phyloP scores from a whole-genome alignment of 2,329 filamentous ascomycete genomes.

The Penicillium brasilianum region DNA sequence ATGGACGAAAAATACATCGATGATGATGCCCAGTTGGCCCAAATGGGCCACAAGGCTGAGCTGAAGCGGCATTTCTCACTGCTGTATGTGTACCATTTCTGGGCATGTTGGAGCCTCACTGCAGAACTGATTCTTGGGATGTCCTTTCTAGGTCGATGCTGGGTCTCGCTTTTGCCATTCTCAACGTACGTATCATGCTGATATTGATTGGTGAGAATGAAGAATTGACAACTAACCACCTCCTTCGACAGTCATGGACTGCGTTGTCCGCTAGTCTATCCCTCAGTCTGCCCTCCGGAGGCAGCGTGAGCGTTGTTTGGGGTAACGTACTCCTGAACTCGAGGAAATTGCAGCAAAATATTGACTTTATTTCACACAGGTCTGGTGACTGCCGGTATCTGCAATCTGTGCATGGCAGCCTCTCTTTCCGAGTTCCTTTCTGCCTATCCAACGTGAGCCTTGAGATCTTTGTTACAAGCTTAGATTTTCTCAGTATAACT shows the following conservation, averaged over 20 bases:
- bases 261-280: constrained; percentile 63
- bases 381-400: constrained; percentile 65
- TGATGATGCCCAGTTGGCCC: constrained; percentile 58
- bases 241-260: constrained; percentile 58
- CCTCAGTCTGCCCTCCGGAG: constrained; percentile 71
- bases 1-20: constrained; percentile 32
- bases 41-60: constrained; percentile 63
- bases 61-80: constrained; percentile 63
- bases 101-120: neutral
- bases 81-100: constrained; percentile 40
- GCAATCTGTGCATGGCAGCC: constrained; percentile 71
- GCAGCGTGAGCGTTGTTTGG: constrained; percentile 74
- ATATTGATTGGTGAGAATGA: neutral
- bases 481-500: constrained; percentile 12
- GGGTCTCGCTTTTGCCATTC: constrained; percentile 65
- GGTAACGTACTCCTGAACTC: constrained; percentile 51
- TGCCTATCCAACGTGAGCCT: constrained; percentile 59
- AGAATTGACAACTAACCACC: constrained; percentile 11
- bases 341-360: constrained; percentile 4
- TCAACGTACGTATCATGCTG: constrained; percentile 52
- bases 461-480: no score
- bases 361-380: constrained; percentile 26
- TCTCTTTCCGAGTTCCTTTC: constrained; percentile 74
- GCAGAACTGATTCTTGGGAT: constrained; percentile 15
- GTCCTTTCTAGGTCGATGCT: constrained; percentile 57